Conservation (phyloP, 1,284 basidiomycete genomes). For the Pyrrhoderma lamaoense region DNA sequence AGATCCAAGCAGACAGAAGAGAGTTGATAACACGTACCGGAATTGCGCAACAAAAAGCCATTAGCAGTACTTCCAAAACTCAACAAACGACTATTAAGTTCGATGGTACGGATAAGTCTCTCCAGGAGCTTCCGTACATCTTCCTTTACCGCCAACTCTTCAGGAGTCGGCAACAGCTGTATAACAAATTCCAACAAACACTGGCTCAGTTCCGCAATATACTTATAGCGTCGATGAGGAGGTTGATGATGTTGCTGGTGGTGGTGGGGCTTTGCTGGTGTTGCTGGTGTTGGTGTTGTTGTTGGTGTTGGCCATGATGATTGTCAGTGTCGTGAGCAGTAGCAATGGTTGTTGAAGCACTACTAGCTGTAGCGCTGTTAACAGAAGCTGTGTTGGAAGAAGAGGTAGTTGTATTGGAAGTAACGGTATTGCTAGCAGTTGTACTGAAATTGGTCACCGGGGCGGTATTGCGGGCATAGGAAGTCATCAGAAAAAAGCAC, state of each 20-base stretch:
- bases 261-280: neutral
- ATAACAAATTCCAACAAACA: slow-evolving; percentile 81
- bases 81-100: slow-evolving; percentile 84
- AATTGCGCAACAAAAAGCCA: slow-evolving; percentile 90
- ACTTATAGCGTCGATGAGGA: slow-evolving; percentile 39
- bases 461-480: slow-evolving; percentile 13
- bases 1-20: neutral
- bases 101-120: slow-evolving; percentile 89
- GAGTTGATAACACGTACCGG: slow-evolving; percentile 49
- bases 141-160: slow-evolving; percentile 92
- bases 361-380: no score
- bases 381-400: no score
- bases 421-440: no score
- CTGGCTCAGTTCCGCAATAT: slow-evolving; percentile 60
- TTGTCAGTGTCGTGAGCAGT: no score
- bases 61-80: slow-evolving; percentile 95
- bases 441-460: slow-evolving; percentile 6
- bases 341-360: no score
- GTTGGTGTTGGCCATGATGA: neutral
- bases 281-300: neutral
- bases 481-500: slow-evolving; percentile 11
- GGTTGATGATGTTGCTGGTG: neutral
- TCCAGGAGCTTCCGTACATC: slow-evolving; percentile 92
- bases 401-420: no score
- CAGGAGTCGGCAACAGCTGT: slow-evolving; percentile 79